Evolutionary conservation across 1,284 basidiomycete species (phyloP), one percentile per base, ranked within the genome.

Genomic region (Apiotrichum montevideense): DNA sequence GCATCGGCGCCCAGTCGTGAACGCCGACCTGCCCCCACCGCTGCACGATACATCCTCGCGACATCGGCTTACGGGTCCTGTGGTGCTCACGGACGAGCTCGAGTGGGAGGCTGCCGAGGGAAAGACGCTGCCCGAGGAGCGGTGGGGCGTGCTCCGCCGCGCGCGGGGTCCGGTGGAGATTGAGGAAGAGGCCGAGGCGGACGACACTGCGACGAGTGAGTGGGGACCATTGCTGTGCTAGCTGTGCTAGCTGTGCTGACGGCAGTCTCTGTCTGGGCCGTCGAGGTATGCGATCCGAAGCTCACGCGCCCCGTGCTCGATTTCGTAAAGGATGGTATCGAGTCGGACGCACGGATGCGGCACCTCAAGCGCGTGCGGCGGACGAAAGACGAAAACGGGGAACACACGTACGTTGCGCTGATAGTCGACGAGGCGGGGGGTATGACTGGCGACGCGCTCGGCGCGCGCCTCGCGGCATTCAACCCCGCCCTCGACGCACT

Each of bases 311-410:
- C 32, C 13, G 41, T 58, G 3, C 52, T 62, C 32, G 52, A 35
- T 35, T 62, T 62, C 11, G 47, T 55, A n/a, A 62, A 62, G 50
- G 33, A 45, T 10, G 54, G 54, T 37, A 39, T 55, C 14, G 46
- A 48, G 5, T 35, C 14, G 7, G 79, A 88, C 33, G 77, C 83
- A 6, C 79, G 88, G 13, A 66, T 76, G 49, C 79, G 83, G 0
- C 90, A 94, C 69, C 83, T 92, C 51, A 93, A 90, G 74, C 85
- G 89, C 49, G 83, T 92, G 29, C 48, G 57, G 33, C 54, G 56
- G 35, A 15, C 41, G 1, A 39, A 46, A 13, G 54, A 55, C 48
- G 52, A 44, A 8, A 9, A 46, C 1, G 59, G 56, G 14, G 66
- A 66, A 46, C 59, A 55, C 41, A 50, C 55, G 13, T 54, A 56